Evolutionary conservation across 495 filamentous ascomycete genomes (phyloP).

Genomic region (Hyaloscypha finlandica): DNA sequence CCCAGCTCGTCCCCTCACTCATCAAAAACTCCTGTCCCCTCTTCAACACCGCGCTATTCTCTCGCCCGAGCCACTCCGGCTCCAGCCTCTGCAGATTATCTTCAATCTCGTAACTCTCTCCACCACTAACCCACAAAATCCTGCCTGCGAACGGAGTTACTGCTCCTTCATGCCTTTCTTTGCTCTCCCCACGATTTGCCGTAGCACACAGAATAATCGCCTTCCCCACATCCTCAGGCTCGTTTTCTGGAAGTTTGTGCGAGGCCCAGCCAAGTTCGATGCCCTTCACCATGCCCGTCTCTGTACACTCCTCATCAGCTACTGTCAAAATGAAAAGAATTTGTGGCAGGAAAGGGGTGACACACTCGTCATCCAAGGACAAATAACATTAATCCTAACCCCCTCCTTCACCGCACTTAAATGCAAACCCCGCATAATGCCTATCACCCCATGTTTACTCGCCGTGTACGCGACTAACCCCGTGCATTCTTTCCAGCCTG

Average conservation of each 20-base stretch:
- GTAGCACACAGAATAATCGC: slow-evolving; percentile 38
- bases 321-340: not conserved
- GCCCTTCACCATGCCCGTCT: slow-evolving; percentile 38
- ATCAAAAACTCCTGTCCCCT: slow-evolving; percentile 38
- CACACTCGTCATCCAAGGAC: slow-evolving; percentile 46
- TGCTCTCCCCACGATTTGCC: slow-evolving; percentile 27
- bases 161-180: slow-evolving; percentile 33
- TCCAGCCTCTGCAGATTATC: slow-evolving; percentile 37
- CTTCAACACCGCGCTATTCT: slow-evolving; percentile 35
- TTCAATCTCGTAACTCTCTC: slow-evolving; percentile 42
- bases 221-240: slow-evolving; percentile 37
- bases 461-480: slow-evolving; percentile 39
- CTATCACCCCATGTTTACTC: slow-evolving; percentile 42
- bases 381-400: slow-evolving; percentile 42
- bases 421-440: slow-evolving; percentile 40
- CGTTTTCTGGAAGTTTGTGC: slow-evolving; percentile 36
- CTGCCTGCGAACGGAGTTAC: slow-evolving; percentile 34
- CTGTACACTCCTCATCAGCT: slow-evolving; percentile 18
- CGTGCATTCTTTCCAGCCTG: slow-evolving; percentile 40
- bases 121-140: slow-evolving; percentile 39
- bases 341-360: slow-evolving; percentile 1
- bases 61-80: slow-evolving; percentile 37
- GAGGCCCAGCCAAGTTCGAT: slow-evolving; percentile 41
- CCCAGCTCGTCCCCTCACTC: slow-evolving; percentile 34
- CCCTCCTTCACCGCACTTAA: slow-evolving; percentile 34